Percentiles rank a stretch among this genome's conserved stretches.
Evolutionary conservation across 495 filamentous ascomycete genomes (phyloP).

Genomic region (Penicillium samsonianum): DNA sequence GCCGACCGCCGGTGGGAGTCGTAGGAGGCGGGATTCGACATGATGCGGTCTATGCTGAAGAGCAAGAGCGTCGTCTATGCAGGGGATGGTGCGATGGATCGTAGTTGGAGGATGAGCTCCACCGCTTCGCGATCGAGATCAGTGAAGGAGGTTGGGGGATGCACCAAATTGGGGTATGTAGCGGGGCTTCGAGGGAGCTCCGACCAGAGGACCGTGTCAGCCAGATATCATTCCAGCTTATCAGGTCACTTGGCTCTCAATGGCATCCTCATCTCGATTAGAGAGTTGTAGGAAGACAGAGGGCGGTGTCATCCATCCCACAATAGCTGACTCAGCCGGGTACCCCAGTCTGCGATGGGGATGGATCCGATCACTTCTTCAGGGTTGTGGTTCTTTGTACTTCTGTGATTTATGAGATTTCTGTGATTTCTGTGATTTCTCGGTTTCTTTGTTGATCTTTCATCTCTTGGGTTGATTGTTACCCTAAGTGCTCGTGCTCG

Average conservation of each 20-base stretch:
- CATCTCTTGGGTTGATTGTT: not conserved
- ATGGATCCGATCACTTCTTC: constrained; percentile 5
- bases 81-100: constrained; percentile 20
- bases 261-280: constrained; percentile 20
- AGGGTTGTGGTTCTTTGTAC: constrained; percentile 1
- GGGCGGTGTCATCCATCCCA: constrained; percentile 10
- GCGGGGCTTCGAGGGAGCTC: constrained; percentile 40
- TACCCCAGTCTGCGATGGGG: constrained; percentile 3
- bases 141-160: constrained; percentile 7
- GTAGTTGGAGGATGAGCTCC: constrained; percentile 23
- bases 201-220: constrained; percentile 28
- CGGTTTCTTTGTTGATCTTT: not conserved
- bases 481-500: not conserved
- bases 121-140: constrained; percentile 16
- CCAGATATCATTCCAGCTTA: constrained; percentile 19
- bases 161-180: not conserved
- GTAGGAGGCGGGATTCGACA: constrained; percentile 53
- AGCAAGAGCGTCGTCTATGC: constrained; percentile 16
- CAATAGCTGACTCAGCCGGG: constrained; percentile 10
- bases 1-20: constrained; percentile 56
- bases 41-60: constrained; percentile 21
- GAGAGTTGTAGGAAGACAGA: constrained; percentile 2
- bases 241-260: constrained; percentile 15
- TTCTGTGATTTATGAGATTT: not conserved
- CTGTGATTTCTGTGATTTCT: not conserved